A percentile compares a stretch with the other conserved stretches of the same genome.
Conservation (phyloP, 1,139 yeast genomes). For the Candida glucosophila region DNA sequence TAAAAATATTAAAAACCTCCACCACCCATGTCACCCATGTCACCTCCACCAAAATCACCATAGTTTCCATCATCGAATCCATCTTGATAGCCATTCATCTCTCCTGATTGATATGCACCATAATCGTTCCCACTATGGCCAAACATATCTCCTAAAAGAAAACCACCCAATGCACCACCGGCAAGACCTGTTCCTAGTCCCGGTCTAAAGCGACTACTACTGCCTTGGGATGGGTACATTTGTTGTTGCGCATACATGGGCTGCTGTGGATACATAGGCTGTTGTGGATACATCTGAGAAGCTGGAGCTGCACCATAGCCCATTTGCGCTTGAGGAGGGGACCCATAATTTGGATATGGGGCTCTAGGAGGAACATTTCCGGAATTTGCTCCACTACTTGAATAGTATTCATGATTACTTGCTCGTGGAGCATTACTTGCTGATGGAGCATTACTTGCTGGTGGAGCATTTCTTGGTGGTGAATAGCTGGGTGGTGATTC, state of each 20-base stretch:
- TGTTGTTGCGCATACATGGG: too few relatives aligned
- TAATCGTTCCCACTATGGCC: slow-evolving; percentile 19
- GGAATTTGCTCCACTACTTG: too few relatives aligned
- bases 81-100: slow-evolving; percentile 20
- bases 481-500: slow-evolving; percentile 33
- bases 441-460: neutral
- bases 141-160: slow-evolving; percentile 43
- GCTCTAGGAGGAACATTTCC: slow-evolving; percentile 1
- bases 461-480: slow-evolving; percentile 8
- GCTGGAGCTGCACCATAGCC: slow-evolving; percentile 8
- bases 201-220: slow-evolving; percentile 10
- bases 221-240: slow-evolving; percentile 6
- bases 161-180: slow-evolving; percentile 74
- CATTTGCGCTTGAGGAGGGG: slow-evolving; percentile 15
- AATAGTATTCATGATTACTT: too few relatives aligned
- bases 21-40: slow-evolving; percentile 11
- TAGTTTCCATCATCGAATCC: slow-evolving; percentile 27
- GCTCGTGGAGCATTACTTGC: neutral
- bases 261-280: slow-evolving; percentile 11
- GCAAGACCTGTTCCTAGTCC: slow-evolving; percentile 62
- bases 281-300: slow-evolving; percentile 13
- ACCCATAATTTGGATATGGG: too few relatives aligned
- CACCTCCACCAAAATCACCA: slow-evolving; percentile 21
- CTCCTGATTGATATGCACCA: slow-evolving; percentile 13
- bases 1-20: slow-evolving; percentile 10